Evolutionary conservation across 495 filamentous ascomycete genomes (phyloP), one percentile per base, ranked within the genome.

Genomic region (Podospora comata): DNA sequence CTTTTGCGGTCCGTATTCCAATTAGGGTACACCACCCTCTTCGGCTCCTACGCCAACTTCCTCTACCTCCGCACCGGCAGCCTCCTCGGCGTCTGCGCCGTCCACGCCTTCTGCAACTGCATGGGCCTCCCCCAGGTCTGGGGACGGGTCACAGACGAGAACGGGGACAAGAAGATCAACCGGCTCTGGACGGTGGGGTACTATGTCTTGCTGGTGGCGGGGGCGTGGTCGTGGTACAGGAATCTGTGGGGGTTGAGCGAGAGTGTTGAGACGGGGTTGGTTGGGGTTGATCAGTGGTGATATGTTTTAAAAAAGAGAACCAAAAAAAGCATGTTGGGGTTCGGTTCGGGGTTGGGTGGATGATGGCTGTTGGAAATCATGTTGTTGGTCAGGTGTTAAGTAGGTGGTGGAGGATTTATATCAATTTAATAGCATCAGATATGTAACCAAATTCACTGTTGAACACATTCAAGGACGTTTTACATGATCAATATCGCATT

Each of bases 21-120:
- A 75, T 90, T 99, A 71, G 82, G 85, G n/a, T 99, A 96, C 75
- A 98, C 95, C 4, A 92, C 92, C 19, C 75, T 98, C 27, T 99
- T 99, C 70, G 95, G 95, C 60, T 94, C 92, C 81, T 97, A 83
- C 79, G 94, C 92, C 0, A 91, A 91, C 3, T 99, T 98, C 71
- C 44, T 97, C n/a, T 97, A 90, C 71, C 75, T 99, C 6, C 88
- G 95, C 48, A 95, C 93, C 0, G 94, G 93, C 0, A 95, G 89
- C 23, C 73, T 97, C 48, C 79, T 85, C 58, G 89, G 90, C 9
- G 87, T 88, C 15, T 89, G 94, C 56, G 72, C 89, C 13, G 89
- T 89, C 11, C 95, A 99, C 74, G 85, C 87, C 11, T 97, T 98
- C 79, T 98, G 95, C 79, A 99, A 99, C 74, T 92, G 87, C 85